phyloP scores from a whole-genome alignment of 495 filamentous ascomycete genomes.

The Xylaria acuta region DNA sequence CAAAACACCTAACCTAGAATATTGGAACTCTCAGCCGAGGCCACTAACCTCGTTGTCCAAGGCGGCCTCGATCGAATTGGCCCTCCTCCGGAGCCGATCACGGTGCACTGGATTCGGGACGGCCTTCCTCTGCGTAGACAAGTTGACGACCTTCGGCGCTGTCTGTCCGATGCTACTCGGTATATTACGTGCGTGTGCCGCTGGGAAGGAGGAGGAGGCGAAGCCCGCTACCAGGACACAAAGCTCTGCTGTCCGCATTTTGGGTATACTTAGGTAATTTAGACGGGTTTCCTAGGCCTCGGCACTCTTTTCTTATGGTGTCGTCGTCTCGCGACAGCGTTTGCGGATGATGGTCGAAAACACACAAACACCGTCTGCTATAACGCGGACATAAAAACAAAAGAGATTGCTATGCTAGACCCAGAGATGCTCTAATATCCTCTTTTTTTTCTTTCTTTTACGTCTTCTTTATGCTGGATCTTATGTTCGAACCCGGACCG shows the following conservation, averaged over 20 bases:
- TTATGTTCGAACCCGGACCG: not conserved
- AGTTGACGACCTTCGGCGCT: constrained; percentile 52
- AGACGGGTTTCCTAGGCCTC: not conserved
- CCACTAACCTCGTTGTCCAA: constrained; percentile 58
- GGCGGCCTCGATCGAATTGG: constrained; percentile 42
- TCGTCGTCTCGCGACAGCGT: not conserved
- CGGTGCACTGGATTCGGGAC: constrained; percentile 48
- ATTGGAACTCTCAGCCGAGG: not conserved
- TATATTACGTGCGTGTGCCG: constrained; percentile 38
- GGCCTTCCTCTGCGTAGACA: constrained; percentile 52
- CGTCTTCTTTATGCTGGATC: not conserved
- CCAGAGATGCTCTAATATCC: not conserved
- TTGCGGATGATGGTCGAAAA: not conserved
- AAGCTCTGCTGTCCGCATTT: constrained; percentile 17
- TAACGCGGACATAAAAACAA: not conserved
- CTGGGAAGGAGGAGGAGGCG: constrained; percentile 8
- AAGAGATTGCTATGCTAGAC: not conserved
- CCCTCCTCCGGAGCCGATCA: constrained; percentile 55
- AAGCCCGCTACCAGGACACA: constrained; percentile 6
- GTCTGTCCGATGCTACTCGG: constrained; percentile 31
- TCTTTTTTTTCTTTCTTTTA: not conserved
- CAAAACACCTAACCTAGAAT: constrained; percentile 22
- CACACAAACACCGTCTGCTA: not conserved
- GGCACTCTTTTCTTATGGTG: not conserved
- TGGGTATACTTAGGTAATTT: not conserved